Conservation (phyloP, 2,329 filamentous ascomycete species). For the Calonectria hawksworthii region DNA sequence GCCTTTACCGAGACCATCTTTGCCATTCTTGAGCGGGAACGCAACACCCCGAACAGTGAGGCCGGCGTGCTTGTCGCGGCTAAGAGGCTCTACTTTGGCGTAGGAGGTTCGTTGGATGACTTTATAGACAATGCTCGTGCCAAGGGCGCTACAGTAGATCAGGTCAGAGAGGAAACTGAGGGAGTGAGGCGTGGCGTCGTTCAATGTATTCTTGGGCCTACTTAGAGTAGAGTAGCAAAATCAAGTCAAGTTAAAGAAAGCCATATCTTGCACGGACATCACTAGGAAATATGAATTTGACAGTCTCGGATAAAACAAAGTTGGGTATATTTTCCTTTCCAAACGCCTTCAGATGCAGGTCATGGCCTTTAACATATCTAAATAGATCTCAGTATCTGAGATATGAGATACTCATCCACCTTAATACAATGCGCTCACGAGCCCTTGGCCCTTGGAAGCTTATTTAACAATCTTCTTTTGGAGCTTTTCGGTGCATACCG, state of each 20-base stretch:
- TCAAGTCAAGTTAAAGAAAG: constrained; percentile 2
- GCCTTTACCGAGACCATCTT: constrained; percentile 79
- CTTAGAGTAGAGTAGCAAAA: constrained; percentile 24
- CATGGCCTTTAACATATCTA: constrained; percentile 5
- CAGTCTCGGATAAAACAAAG: constrained; percentile 14
- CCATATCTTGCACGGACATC: background rate
- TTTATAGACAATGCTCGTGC: constrained; percentile 70
- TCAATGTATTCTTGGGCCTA: constrained; percentile 56
- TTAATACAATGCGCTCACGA: background rate
- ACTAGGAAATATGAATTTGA: background rate
- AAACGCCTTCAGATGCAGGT: constrained; percentile 21
- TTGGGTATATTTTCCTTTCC: constrained; percentile 34
- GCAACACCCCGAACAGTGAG: constrained; percentile 50
- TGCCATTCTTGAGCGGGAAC: constrained; percentile 66
- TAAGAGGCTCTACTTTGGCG: constrained; percentile 87
- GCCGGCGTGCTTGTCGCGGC: constrained; percentile 79
- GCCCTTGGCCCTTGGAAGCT: background rate
- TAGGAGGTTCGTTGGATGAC: constrained; percentile 85
- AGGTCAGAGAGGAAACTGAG: constrained; percentile 70
- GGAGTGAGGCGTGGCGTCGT: constrained; percentile 75
- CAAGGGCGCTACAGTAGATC: constrained; percentile 63
- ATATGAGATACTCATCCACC: background rate
- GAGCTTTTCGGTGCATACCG: constrained; percentile 69
- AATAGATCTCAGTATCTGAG: background rate
- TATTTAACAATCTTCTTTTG: constrained; percentile 56